These are phyloP conservation scores for Pleurotus salmoneostramineus DNA, from an alignment of 768 basidiomycete genomes.

Conservation along the genomic window DNA sequence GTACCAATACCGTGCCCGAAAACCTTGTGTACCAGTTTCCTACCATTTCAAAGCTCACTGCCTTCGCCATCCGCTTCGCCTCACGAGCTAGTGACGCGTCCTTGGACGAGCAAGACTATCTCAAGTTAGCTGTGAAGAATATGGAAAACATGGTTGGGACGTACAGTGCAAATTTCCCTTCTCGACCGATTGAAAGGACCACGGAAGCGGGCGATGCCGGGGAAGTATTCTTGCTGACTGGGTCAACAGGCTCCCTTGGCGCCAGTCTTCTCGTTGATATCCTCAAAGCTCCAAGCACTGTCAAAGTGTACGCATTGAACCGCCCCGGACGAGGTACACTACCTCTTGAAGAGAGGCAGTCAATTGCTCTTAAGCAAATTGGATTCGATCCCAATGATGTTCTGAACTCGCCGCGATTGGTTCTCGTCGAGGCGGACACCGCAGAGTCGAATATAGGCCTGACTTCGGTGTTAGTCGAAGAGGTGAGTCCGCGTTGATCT, in stretches of 20 bases:
- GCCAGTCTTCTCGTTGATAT: conserved; percentile 1
- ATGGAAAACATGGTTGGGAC: conserved; percentile 15
- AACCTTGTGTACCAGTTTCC: conserved; percentile 7
- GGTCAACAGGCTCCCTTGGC: conserved; percentile 9
- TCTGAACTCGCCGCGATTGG: neutral
- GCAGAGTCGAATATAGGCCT: conserved; percentile 1
- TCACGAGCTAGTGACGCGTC: neutral
- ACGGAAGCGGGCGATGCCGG: neutral
- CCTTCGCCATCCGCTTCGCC: neutral
- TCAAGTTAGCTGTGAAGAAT: neutral
- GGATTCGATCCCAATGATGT: neutral
- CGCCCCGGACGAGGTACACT: neutral
- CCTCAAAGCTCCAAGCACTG: neutral
- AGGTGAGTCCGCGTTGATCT: conserved; percentile 2
- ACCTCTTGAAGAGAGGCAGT: neutral
- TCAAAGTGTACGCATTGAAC: neutral
- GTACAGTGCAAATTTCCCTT: conserved; percentile 4
- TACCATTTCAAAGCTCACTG: neutral
- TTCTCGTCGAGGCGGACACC: neutral
- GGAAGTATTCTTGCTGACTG: conserved; percentile 1
- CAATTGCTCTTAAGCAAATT: neutral
- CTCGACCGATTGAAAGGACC: neutral
- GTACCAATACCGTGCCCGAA: conserved; percentile 13
- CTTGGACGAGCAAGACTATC: neutral
- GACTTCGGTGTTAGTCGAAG: conserved; percentile 13